Conservation (phyloP, 2,329 filamentous ascomycete genomes). For the Teratosphaeria viscida region DNA sequence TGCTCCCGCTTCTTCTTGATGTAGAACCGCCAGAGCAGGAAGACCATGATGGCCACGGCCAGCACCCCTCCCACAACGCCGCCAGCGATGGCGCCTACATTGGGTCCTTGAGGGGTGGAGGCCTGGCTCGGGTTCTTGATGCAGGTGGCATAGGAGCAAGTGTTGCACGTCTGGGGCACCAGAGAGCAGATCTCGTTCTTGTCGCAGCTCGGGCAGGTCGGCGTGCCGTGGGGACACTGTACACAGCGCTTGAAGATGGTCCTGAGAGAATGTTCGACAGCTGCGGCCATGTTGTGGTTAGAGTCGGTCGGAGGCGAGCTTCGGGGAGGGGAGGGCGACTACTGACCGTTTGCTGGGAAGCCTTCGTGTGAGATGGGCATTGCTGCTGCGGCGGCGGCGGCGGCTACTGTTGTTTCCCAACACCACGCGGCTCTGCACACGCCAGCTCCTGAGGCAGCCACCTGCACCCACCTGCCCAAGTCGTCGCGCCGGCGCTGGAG, state of each 20-base stretch:
- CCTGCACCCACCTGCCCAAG: not conserved
- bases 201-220: conserved; percentile 51
- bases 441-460: not conserved
- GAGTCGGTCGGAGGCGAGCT: not conserved
- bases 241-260: conserved; percentile 50
- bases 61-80: conserved; percentile 78
- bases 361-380: not conserved
- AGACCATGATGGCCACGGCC: conserved; percentile 63
- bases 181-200: conserved; percentile 49
- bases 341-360: not conserved
- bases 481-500: not conserved
- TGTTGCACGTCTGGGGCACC: conserved; percentile 47
- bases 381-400: not conserved
- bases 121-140: conserved; percentile 31
- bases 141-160: conserved; percentile 50
- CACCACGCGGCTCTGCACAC: not conserved
- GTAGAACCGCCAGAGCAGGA: conserved; percentile 78
- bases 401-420: too few species aligned
- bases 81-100: conserved; percentile 77
- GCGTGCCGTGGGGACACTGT: conserved; percentile 40
- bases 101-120: conserved; percentile 42
- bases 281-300: conserved; percentile 3
- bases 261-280: conserved; percentile 18
- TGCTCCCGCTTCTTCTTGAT: conserved; percentile 68
- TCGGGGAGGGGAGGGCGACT: not conserved